Evolutionary conservation across 768 basidiomycete species (phyloP).

Genomic region (Lactarius trivialis): DNA sequence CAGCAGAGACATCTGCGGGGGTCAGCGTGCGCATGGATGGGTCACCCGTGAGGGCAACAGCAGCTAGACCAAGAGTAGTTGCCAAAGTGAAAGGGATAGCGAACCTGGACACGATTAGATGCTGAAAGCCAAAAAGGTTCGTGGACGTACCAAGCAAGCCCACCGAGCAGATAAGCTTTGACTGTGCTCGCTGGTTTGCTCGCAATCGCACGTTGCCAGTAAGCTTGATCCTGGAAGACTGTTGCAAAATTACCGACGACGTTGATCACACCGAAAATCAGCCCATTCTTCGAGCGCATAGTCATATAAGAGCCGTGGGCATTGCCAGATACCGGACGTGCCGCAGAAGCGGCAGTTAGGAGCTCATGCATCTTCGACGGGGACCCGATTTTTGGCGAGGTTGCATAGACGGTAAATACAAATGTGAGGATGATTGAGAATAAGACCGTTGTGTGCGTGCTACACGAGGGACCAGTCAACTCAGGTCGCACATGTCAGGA

Average conservation of each 20-base stretch:
- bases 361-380: constrained; percentile 73
- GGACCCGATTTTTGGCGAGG: constrained; percentile 73
- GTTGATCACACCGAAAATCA: constrained; percentile 76
- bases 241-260: constrained; percentile 77
- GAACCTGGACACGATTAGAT: constrained; percentile 41
- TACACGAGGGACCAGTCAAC: constrained; percentile 28
- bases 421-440: constrained; percentile 78
- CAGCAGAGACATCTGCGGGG: constrained; percentile 72
- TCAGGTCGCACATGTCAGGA: neutral
- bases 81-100: constrained; percentile 84
- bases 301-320: constrained; percentile 74
- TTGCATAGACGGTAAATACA: constrained; percentile 77
- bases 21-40: constrained; percentile 48
- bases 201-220: constrained; percentile 91
- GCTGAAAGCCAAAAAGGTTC: neutral
- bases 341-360: constrained; percentile 49
- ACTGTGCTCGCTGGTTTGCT: constrained; percentile 78
- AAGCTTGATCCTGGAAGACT: constrained; percentile 56
- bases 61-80: constrained; percentile 81
- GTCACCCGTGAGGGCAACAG: constrained; percentile 69
- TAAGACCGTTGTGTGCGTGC: constrained; percentile 81
- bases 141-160: constrained; percentile 65
- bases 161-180: constrained; percentile 86
- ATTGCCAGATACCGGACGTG: constrained; percentile 68
- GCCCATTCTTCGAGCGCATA: constrained; percentile 51